Evolutionary conservation across 1,139 yeast species (phyloP).

Genomic region (Hyphopichia wangnamkhiaoensis): DNA sequence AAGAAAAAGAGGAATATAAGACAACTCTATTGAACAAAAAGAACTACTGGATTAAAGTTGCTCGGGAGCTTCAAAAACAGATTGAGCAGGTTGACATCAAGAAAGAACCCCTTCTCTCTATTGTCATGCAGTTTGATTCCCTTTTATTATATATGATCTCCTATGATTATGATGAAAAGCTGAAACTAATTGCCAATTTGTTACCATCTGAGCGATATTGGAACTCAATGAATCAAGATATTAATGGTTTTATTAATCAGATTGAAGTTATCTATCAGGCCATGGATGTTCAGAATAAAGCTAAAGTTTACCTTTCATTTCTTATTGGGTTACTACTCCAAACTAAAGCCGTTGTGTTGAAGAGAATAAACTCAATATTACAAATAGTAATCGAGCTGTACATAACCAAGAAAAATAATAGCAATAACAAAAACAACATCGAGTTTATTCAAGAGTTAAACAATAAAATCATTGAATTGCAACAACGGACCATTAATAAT

Average conservation of each 20-base stretch:
- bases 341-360: slow-evolving; percentile 29
- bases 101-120: slow-evolving; percentile 21
- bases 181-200: slow-evolving; percentile 24
- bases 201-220: slow-evolving; percentile 39
- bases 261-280: slow-evolving; percentile 16
- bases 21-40: slow-evolving; percentile 20
- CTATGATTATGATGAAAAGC: slow-evolving; percentile 36
- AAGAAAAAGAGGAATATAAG: slow-evolving; percentile 21
- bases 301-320: slow-evolving; percentile 17
- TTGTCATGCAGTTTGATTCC: slow-evolving; percentile 35
- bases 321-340: slow-evolving; percentile 33
- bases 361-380: slow-evolving; percentile 29
- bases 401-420: slow-evolving; percentile 14
- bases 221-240: slow-evolving; percentile 30
- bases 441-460: slow-evolving; percentile 15
- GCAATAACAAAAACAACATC: slow-evolving; percentile 1
- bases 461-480: slow-evolving; percentile 29
- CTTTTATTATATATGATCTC: slow-evolving; percentile 31
- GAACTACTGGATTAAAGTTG: slow-evolving; percentile 30
- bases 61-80: slow-evolving; percentile 26
- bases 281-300: slow-evolving; percentile 19
- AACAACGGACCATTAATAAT: slow-evolving; percentile 27
- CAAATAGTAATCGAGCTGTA: slow-evolving; percentile 26
- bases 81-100: slow-evolving; percentile 19
- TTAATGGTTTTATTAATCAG: slow-evolving; percentile 22